Evolutionary conservation across 2,329 filamentous ascomycete genomes (phyloP).

Genomic region (Pyrenophora seminiperda): DNA sequence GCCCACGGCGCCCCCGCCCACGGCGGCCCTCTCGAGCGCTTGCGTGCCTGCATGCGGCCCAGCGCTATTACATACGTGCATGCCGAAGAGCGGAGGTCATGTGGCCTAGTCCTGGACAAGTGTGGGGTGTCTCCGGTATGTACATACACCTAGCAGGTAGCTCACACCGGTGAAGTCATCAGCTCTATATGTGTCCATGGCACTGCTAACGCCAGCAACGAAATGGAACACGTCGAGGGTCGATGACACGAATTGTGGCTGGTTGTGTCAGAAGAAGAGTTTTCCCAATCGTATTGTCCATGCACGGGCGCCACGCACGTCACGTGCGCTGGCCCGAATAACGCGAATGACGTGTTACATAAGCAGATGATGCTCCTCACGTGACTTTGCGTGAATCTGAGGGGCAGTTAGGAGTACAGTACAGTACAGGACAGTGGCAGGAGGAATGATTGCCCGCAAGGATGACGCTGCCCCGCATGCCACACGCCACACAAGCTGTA

Average conservation of each 20-base stretch:
- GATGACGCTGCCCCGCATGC: constrained; percentile 16
- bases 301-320: too few relatives aligned
- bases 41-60: constrained; percentile 10
- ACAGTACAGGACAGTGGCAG: too few relatives aligned
- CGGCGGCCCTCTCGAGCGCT: background rate
- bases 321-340: too few relatives aligned
- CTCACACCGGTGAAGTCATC: constrained; percentile 14
- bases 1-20: background rate
- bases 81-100: constrained; percentile 8
- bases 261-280: too few relatives aligned
- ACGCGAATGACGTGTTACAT: too few relatives aligned
- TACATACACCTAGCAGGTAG: too few relatives aligned
- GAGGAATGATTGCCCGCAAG: constrained; percentile 14
- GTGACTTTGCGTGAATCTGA: too few relatives aligned
- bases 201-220: background rate
- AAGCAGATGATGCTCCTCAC: too few relatives aligned
- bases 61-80: constrained; percentile 1
- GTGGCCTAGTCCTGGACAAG: constrained; percentile 4
- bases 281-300: too few relatives aligned
- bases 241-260: too few relatives aligned
- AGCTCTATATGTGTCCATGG: constrained; percentile 4
- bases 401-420: too few relatives aligned
- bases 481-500: constrained; percentile 2
- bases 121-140: constrained; percentile 15
- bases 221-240: background rate